These are phyloP conservation scores for Boletellus dicymbophilus DNA, from an alignment of 1,284 basidiomycete species.

Conservation along the genomic window DNA sequence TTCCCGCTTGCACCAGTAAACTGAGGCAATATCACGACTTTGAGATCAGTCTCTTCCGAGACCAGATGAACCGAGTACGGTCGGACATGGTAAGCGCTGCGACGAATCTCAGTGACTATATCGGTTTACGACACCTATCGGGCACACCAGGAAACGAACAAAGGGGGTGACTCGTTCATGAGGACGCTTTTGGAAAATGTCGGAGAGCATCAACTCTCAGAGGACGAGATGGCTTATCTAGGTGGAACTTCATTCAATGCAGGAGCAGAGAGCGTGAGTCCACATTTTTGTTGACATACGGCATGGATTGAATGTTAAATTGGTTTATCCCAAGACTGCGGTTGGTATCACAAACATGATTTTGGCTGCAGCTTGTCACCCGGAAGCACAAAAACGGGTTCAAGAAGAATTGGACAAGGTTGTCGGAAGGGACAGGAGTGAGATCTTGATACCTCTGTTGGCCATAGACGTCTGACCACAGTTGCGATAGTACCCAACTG, in stretches of 20 bases:
- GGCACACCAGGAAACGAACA: conserved; percentile 31
- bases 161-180: conserved; percentile 47
- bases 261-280: conserved; percentile 54
- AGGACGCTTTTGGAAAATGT: conserved; percentile 56
- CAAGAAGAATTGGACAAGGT: conserved; percentile 63
- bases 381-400: conserved; percentile 53
- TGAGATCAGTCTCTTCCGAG: conserved; percentile 55
- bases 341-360: conserved; percentile 58
- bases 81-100: conserved; percentile 41
- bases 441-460: too few species aligned
- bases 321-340: conserved; percentile 40
- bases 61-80: conserved; percentile 47
- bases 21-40: conserved; percentile 47
- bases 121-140: background rate
- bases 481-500: conserved; percentile 50
- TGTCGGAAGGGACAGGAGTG: conserved; percentile 54
- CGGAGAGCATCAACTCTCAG: conserved; percentile 46
- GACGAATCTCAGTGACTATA: too few species aligned
- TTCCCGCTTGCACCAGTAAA: conserved; percentile 15
- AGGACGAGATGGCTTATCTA: conserved; percentile 59
- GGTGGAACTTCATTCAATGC: conserved; percentile 65
- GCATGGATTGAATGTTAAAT: background rate
- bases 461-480: too few species aligned
- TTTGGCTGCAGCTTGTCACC: conserved; percentile 66
- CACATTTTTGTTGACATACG: background rate